Evolutionary conservation across 768 basidiomycete genomes (phyloP).

Genomic region (Boletus pseudo-olivaceus): DNA sequence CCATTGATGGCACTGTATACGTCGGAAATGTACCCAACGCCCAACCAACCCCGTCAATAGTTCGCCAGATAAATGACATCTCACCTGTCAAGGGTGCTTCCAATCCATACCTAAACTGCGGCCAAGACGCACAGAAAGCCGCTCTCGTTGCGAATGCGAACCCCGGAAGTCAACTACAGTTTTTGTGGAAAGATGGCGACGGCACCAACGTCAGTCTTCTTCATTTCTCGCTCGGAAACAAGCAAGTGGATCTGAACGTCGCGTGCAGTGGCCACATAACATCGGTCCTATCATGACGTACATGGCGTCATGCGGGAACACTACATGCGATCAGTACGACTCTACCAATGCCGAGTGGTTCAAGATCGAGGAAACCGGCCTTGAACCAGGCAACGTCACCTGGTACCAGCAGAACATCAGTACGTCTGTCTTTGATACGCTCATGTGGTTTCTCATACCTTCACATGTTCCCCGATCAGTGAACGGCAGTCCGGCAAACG

Average conservation of each 20-base stretch:
- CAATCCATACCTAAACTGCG: slow-evolving; percentile 60
- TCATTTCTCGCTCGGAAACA: background rate
- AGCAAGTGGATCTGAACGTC: background rate
- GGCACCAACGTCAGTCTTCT: slow-evolving; percentile 31
- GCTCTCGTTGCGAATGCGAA: slow-evolving; percentile 50
- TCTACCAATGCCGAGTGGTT: slow-evolving; percentile 63
- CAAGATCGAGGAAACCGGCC: slow-evolving; percentile 60
- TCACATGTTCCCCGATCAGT: no score
- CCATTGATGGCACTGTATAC: slow-evolving; percentile 44
- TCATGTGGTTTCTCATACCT: no score
- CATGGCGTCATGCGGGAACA: no score
- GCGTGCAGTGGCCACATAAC: slow-evolving; percentile 48
- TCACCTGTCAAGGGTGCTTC: slow-evolving; percentile 53
- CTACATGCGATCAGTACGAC: no score
- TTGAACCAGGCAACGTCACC: slow-evolving; percentile 31
- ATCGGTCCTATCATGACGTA: slow-evolving; percentile 74
- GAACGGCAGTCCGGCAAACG: slow-evolving; percentile 37
- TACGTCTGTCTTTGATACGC: slow-evolving; percentile 31
- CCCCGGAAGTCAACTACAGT: slow-evolving; percentile 52
- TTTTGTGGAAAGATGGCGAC: slow-evolving; percentile 54
- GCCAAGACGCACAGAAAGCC: slow-evolving; percentile 48
- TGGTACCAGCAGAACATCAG: slow-evolving; percentile 58
- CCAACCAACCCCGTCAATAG: slow-evolving; percentile 36
- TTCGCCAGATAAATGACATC: slow-evolving; percentile 43
- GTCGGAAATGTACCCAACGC: slow-evolving; percentile 42